phyloP scores from a whole-genome alignment of 169 alveolate genomes.

The Perkinsus chesapeaki region DNA sequence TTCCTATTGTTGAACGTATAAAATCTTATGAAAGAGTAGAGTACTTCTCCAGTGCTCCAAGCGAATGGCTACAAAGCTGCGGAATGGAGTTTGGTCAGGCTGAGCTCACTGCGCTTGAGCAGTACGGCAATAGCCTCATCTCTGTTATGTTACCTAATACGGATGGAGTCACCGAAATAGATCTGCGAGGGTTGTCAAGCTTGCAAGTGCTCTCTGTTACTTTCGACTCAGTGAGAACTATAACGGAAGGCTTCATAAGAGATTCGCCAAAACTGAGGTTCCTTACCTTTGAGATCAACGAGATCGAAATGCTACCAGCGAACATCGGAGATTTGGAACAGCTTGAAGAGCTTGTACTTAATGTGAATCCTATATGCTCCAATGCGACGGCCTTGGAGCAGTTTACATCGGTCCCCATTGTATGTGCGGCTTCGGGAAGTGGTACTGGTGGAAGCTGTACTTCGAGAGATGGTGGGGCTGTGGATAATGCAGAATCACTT shows the following conservation, averaged over 20 bases:
- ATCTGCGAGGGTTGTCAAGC: background rate
- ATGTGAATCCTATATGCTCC: background rate
- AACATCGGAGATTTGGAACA: background rate
- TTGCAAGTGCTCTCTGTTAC: background rate
- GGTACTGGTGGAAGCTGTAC: background rate
- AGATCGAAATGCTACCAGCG: background rate
- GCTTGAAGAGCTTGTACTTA: background rate
- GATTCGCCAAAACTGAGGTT: background rate
- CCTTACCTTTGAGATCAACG: background rate
- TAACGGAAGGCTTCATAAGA: background rate
- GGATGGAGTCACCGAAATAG: background rate
- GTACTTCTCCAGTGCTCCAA: background rate
- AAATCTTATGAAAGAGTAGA: background rate
- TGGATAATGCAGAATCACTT: background rate
- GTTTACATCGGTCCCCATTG: background rate
- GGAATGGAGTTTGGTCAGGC: background rate
- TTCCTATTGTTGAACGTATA: background rate
- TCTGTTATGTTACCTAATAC: background rate
- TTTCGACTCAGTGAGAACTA: background rate
- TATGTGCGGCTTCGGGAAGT: no score
- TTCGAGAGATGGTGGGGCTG: background rate
- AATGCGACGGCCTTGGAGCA: background rate
- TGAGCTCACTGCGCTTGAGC: background rate
- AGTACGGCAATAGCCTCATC: background rate
- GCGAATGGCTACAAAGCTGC: background rate